Conservation (phyloP, 1,284 basidiomycete genomes). For the Ganoderma meredithae region DNA sequence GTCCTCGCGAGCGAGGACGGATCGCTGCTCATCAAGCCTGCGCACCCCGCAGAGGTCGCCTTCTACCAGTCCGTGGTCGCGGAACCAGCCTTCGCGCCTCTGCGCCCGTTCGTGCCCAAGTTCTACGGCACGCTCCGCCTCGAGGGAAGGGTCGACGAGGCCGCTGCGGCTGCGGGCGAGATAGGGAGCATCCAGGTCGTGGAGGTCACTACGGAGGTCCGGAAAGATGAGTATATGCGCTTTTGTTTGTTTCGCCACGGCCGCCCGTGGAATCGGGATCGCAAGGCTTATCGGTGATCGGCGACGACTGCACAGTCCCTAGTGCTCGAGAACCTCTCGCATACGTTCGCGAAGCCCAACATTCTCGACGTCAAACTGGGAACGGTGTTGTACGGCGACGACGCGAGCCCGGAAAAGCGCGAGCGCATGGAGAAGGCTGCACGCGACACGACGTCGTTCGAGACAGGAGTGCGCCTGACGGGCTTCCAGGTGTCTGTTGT, state of each 20-base stretch:
- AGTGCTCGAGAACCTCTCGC: conserved; percentile 86
- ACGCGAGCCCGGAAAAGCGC: conserved; percentile 79
- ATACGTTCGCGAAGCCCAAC: conserved; percentile 81
- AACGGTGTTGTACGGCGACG: conserved; percentile 80
- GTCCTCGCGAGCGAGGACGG: conserved; percentile 81
- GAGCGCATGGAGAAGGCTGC: conserved; percentile 81
- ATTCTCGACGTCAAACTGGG: conserved; percentile 95
- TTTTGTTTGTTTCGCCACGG: background rate
- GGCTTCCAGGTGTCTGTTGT: conserved; percentile 80
- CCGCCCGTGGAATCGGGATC: background rate
- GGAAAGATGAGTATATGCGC: conserved; percentile 58
- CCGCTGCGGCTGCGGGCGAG: conserved; percentile 30
- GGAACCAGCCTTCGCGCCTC: conserved; percentile 48
- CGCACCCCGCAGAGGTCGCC: conserved; percentile 73
- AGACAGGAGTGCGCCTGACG: conserved; percentile 85
- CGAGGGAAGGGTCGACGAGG: conserved; percentile 60
- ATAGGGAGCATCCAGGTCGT: conserved; percentile 38
- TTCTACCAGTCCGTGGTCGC: conserved; percentile 79
- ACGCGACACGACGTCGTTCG: conserved; percentile 71
- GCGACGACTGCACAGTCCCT: conserved; percentile 62
- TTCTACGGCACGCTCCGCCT: conserved; percentile 82
- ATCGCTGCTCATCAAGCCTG: conserved; percentile 86
- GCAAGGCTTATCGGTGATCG: conserved; percentile 8
- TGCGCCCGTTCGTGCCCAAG: conserved; percentile 69
- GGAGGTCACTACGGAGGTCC: conserved; percentile 35